phyloP scores from a whole-genome alignment of 1,284 basidiomycete species.

The Hortiboletus rubellus region DNA sequence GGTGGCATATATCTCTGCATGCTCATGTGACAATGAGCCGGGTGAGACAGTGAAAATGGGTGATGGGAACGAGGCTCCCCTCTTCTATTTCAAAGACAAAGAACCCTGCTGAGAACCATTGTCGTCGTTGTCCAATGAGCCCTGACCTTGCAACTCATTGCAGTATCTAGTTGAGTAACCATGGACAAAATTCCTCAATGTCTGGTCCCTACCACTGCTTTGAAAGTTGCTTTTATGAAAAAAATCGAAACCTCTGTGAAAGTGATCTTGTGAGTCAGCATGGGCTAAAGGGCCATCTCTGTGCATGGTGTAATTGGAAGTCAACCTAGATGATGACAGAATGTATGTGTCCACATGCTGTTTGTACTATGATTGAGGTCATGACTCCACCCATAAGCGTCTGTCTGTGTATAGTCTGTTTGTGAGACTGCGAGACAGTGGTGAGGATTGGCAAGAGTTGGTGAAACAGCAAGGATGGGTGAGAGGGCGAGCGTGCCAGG shows the following conservation, averaged over 20 bases:
- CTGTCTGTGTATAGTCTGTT: conserved; percentile 45
- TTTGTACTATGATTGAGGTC: conserved; percentile 40
- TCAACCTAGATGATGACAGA: conserved; percentile 43
- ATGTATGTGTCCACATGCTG: conserved; percentile 51
- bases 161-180: conserved; percentile 42
- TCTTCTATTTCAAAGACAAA: conserved; percentile 41
- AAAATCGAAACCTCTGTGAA: conserved; percentile 49
- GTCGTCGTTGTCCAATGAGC: conserved; percentile 39
- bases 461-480: no score
- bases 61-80: conserved; percentile 14
- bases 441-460: no score
- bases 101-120: conserved; percentile 43
- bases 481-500: no score
- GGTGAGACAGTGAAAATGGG: no score
- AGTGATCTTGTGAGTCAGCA: conserved; percentile 53
- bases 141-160: conserved; percentile 46
- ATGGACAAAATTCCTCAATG: conserved; percentile 45
- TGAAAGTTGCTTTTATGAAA: conserved; percentile 41
- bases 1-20: no score
- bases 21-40: no score
- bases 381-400: conserved; percentile 43
- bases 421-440: conserved; percentile 39
- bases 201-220: conserved; percentile 45
- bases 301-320: conserved; percentile 42
- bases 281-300: conserved; percentile 53